Evolutionary conservation across 2,329 filamentous ascomycete genomes (phyloP).

Genomic region (Neonectria hederae): DNA sequence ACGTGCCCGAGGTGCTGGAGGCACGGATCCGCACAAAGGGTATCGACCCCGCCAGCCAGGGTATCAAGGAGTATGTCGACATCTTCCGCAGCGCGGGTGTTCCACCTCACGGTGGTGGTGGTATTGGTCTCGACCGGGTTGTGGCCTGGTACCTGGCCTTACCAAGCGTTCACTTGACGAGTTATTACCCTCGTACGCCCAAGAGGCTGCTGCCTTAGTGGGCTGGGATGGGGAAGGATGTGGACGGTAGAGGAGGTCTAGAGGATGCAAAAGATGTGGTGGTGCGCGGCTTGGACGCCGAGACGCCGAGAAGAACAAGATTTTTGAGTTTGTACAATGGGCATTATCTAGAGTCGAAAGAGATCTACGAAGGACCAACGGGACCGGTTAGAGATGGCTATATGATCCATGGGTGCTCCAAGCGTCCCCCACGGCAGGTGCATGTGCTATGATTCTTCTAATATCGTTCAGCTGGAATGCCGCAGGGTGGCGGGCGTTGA

Average conservation of each 20-base stretch:
- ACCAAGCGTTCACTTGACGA: conserved; percentile 67
- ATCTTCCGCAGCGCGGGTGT: conserved; percentile 83
- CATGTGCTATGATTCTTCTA: conserved; percentile 11
- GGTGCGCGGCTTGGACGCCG: background rate
- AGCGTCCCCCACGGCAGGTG: background rate
- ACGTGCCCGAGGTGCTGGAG: conserved; percentile 79
- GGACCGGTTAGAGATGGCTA: background rate
- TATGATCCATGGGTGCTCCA: background rate
- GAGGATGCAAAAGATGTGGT: conserved; percentile 3
- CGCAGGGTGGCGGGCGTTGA: conserved; percentile 18
- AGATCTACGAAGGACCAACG: conserved; percentile 12
- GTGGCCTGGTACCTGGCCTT: conserved; percentile 72
- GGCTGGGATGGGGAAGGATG: conserved; percentile 7
- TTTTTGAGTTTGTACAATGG: conserved; percentile 17
- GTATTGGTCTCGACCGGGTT: conserved; percentile 89
- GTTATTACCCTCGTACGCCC: conserved; percentile 68
- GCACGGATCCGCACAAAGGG: conserved; percentile 81
- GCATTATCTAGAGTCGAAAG: conserved; percentile 20
- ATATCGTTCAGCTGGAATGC: conserved; percentile 1
- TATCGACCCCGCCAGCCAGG: conserved; percentile 75
- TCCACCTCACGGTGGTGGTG: conserved; percentile 90
- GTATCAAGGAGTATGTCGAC: conserved; percentile 91
- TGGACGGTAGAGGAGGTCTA: background rate
- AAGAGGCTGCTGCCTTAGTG: conserved; percentile 65
- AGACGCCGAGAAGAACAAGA: background rate